These are phyloP conservation scores for Cercospora sojina DNA, from an alignment of 2,329 filamentous ascomycete species.

Conservation along the genomic window DNA sequence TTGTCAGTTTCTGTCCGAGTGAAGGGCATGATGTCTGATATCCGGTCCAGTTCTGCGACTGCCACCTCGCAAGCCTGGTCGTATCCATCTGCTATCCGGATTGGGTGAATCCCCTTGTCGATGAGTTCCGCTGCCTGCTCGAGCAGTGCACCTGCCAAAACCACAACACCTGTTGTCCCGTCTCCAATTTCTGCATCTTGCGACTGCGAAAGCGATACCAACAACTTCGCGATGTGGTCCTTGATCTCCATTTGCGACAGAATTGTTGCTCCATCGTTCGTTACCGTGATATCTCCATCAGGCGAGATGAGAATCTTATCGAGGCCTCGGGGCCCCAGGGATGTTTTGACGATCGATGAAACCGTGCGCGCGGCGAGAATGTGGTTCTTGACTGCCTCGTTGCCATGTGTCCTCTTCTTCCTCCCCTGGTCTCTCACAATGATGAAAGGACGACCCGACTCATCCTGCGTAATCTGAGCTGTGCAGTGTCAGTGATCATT, in stretches of 20 bases:
- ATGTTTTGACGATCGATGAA: constrained; percentile 95
- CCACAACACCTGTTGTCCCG: constrained; percentile 95
- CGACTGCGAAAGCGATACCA: constrained; percentile 96
- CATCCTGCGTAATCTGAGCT: constrained; percentile 88
- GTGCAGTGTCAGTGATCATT: constrained; percentile 25
- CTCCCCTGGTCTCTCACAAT: constrained; percentile 97
- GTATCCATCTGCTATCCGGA: constrained; percentile 96
- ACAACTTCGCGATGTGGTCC: constrained; percentile 95
- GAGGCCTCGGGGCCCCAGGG: constrained; percentile 88
- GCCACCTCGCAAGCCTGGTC: constrained; percentile 97
- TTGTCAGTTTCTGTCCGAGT: constrained; percentile 76
- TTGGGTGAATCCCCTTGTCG: constrained; percentile 99
- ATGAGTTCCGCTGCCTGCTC: constrained; percentile 97
- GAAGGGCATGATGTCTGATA: constrained; percentile 89
- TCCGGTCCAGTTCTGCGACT: constrained; percentile 84
- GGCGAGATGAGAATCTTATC: constrained; percentile 99
- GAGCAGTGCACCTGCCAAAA: constrained; percentile 87
- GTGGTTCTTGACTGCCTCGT: constrained; percentile 96
- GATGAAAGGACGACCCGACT: constrained; percentile 95
- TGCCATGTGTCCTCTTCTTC: constrained; percentile 96
- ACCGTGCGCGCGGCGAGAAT: constrained; percentile 96
- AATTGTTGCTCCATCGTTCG: constrained; percentile 98
- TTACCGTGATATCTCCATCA: constrained; percentile 98
- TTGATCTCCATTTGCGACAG: constrained; percentile 96
- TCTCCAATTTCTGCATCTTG: constrained; percentile 99